Evolutionary conservation across 2,329 filamentous ascomycete genomes (phyloP).

Genomic region (Drechslerella dactyloides): DNA sequence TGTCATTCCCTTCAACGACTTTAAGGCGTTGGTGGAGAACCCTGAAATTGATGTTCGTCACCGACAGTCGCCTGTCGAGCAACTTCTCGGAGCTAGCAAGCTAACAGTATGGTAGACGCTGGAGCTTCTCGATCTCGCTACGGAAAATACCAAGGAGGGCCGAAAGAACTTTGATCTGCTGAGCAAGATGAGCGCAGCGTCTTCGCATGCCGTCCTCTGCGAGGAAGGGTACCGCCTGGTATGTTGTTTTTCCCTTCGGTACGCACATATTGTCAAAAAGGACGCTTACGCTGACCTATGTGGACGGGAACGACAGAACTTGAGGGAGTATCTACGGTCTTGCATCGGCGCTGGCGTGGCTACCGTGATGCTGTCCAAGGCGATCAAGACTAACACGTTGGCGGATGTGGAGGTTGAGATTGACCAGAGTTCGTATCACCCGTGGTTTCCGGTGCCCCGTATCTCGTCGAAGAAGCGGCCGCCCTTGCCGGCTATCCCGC

Average conservation of each 20-base stretch:
- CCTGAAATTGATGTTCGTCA: slow-evolving; percentile 55
- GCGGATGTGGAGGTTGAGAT: slow-evolving; percentile 53
- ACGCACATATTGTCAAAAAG: neutral
- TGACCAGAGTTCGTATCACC: slow-evolving; percentile 53
- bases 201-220: slow-evolving; percentile 65
- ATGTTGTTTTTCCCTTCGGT: slow-evolving; percentile 58
- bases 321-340: slow-evolving; percentile 64
- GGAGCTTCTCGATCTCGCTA: slow-evolving; percentile 57
- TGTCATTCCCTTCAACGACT: slow-evolving; percentile 70
- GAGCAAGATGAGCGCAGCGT: slow-evolving; percentile 62
- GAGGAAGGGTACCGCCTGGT: slow-evolving; percentile 68
- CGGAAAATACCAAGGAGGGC: slow-evolving; percentile 56
- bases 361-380: slow-evolving; percentile 67
- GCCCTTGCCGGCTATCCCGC: slow-evolving; percentile 32
- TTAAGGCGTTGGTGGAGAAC: slow-evolving; percentile 61
- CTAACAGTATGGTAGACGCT: slow-evolving; percentile 50
- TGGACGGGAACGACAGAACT: slow-evolving; percentile 34
- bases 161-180: slow-evolving; percentile 65
- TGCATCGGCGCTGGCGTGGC: slow-evolving; percentile 74
- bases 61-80: too few relatives aligned
- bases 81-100: neutral
- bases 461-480: slow-evolving; percentile 50
- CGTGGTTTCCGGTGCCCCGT: slow-evolving; percentile 54
- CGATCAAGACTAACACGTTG: slow-evolving; percentile 58
- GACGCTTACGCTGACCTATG: neutral